phyloP scores from a whole-genome alignment of 768 basidiomycete genomes.

The Chalciporus piperatus region DNA sequence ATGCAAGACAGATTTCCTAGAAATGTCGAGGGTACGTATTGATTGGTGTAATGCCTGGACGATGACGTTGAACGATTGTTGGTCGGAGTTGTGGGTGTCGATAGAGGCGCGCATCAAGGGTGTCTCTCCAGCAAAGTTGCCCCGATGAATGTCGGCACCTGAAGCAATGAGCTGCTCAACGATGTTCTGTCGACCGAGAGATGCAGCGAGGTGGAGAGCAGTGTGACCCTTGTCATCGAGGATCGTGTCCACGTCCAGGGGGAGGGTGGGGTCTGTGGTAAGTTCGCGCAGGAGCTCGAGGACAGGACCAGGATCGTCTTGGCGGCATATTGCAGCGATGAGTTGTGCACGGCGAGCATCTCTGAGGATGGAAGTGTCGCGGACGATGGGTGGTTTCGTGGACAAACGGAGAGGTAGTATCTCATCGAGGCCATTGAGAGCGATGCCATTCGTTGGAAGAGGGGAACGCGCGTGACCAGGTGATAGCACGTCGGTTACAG shows the following conservation, averaged over 20 bases:
- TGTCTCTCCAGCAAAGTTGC: conserved; percentile 93
- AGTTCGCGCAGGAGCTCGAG: conserved; percentile 67
- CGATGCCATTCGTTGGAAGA: conserved; percentile 46
- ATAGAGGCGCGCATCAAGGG: conserved; percentile 90
- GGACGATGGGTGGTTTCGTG: conserved; percentile 57
- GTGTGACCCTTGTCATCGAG: conserved; percentile 96
- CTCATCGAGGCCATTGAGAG: conserved; percentile 43
- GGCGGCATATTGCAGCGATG: conserved; percentile 62
- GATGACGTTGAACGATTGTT: conserved; percentile 67
- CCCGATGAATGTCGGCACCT: conserved; percentile 87
- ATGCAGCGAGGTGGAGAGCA: conserved; percentile 89
- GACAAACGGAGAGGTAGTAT: conserved; percentile 57
- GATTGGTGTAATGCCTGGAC: conserved; percentile 65
- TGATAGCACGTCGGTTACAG: conserved; percentile 30
- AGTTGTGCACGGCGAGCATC: conserved; percentile 60
- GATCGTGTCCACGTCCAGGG: conserved; percentile 70
- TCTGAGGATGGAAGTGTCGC: conserved; percentile 50
- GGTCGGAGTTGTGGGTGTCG: conserved; percentile 82
- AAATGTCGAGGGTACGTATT: conserved; percentile 85
- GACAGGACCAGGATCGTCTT: conserved; percentile 63
- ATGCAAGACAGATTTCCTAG: conserved; percentile 83
- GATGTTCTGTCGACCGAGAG: conserved; percentile 68
- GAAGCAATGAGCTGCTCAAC: conserved; percentile 67
- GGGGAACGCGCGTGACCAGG: conserved; percentile 44
- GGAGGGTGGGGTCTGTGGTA: conserved; percentile 38